Conservation (phyloP, 2,329 filamentous ascomycete species). For the Fusarium haematococcum region DNA sequence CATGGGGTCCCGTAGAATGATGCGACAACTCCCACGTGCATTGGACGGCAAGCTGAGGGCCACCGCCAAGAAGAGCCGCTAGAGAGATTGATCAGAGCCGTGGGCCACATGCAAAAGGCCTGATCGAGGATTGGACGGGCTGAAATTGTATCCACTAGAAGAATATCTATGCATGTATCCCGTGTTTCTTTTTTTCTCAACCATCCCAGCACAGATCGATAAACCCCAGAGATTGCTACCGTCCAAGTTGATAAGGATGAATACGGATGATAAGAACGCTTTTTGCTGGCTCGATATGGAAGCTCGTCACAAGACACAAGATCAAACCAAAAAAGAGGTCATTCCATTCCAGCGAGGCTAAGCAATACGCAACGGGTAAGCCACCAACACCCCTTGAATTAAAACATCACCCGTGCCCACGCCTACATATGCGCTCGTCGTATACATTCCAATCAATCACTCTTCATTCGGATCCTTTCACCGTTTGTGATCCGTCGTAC, state of each 20-base stretch:
- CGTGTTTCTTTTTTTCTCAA: not conserved
- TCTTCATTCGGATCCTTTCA: not conserved
- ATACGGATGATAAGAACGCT: not conserved
- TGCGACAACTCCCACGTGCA: slow-evolving; percentile 23
- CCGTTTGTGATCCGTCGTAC: not conserved
- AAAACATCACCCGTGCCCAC: not conserved
- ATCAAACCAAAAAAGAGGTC: not conserved
- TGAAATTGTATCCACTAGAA: not conserved
- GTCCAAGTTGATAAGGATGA: not conserved
- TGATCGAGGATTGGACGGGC: slow-evolving; percentile 22
- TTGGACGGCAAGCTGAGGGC: slow-evolving; percentile 5
- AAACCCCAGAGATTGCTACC: not conserved
- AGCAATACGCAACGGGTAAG: not conserved
- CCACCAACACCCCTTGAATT: not conserved
- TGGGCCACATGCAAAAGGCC: slow-evolving; percentile 21
- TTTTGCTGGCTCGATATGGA: not conserved
- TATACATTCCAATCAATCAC: not conserved
- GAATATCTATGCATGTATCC: not conserved
- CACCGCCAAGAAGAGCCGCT: not conserved
- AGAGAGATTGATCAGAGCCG: not conserved
- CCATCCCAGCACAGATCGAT: not conserved
- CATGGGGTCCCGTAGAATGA: slow-evolving; percentile 13
- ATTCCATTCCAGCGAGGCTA: not conserved
- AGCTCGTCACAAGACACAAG: not conserved
- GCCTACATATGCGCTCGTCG: not conserved